Evolutionary conservation across 2,329 filamentous ascomycete species (phyloP).

Genomic region (Curvularia sp.): DNA sequence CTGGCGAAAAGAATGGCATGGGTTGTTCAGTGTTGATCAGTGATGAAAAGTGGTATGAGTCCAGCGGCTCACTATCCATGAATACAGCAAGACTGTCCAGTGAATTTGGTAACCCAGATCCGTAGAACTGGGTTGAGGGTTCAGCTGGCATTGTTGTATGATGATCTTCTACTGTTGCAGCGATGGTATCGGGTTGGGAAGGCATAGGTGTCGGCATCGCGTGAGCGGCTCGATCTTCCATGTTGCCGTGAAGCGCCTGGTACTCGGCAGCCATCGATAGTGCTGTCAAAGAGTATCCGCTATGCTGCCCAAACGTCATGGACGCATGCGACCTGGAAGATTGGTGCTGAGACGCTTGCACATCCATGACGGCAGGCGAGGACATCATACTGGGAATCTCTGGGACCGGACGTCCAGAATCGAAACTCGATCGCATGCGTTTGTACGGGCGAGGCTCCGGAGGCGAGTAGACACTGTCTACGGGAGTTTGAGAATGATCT

Average conservation of each 20-base stretch:
- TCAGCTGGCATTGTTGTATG: slow-evolving; percentile 15
- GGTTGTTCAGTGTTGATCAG: slow-evolving; percentile 52
- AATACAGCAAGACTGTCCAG: slow-evolving; percentile 50
- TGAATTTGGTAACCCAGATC: slow-evolving; percentile 38
- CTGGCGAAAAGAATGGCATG: slow-evolving; percentile 53
- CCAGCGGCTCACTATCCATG: slow-evolving; percentile 48
- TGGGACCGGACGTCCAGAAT: slow-evolving; percentile 35
- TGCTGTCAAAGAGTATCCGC: slow-evolving; percentile 48
- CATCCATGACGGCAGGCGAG: slow-evolving; percentile 29
- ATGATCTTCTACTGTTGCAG: slow-evolving; percentile 24
- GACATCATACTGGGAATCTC: slow-evolving; percentile 39
- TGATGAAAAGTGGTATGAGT: slow-evolving; percentile 50
- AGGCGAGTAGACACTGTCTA: slow-evolving; percentile 18
- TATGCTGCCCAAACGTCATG: slow-evolving; percentile 28
- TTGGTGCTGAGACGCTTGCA: slow-evolving; percentile 27
- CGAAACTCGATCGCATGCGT: slow-evolving; percentile 37
- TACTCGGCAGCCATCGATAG: slow-evolving; percentile 54
- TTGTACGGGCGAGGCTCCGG: slow-evolving; percentile 33
- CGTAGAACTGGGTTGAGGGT: slow-evolving; percentile 17
- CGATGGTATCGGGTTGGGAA: slow-evolving; percentile 22
- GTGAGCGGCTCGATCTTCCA: slow-evolving; percentile 23
- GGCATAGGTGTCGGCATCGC: slow-evolving; percentile 23
- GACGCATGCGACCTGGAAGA: slow-evolving; percentile 26
- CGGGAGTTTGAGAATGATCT: slow-evolving; percentile 13
- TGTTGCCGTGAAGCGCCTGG: slow-evolving; percentile 45